phyloP scores from a whole-genome alignment of 129 eudicot genomes.

The Deinandra increscens region DNA sequence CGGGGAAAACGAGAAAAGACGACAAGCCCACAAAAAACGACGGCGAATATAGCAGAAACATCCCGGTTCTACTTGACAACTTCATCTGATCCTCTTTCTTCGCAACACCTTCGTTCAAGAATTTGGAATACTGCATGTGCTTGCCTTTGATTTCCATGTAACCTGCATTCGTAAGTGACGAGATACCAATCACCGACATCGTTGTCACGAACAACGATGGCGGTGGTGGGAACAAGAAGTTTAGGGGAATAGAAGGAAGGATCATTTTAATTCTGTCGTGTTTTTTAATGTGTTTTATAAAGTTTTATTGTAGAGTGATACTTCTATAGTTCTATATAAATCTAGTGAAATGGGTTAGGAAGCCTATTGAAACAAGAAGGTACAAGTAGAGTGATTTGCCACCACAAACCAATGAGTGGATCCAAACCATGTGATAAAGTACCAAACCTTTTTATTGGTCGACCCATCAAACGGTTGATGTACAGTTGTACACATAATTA shows the following conservation, averaged over 20 bases:
- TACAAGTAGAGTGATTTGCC: background rate
- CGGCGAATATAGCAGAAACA: constrained; percentile 45
- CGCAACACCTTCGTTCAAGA: constrained; percentile 20
- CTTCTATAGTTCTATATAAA: background rate
- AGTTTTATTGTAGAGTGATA: too few species aligned
- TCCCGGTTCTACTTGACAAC: constrained; percentile 43
- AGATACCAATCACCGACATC: constrained; percentile 24
- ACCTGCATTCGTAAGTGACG: constrained; percentile 26
- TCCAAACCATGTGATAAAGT: too few species aligned
- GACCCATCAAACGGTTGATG: too few species aligned
- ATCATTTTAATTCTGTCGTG: constrained; percentile 7
- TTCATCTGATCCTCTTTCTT: constrained; percentile 14
- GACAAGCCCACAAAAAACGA: constrained; percentile 43
- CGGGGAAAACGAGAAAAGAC: constrained; percentile 40
- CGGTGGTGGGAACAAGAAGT: constrained; percentile 36
- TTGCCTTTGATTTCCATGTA: constrained; percentile 32
- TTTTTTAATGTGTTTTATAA: background rate
- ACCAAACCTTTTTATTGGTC: too few species aligned
- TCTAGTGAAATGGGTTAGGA: background rate
- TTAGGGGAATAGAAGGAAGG: constrained; percentile 24
- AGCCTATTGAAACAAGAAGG: background rate
- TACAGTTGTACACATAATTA: too few species aligned
- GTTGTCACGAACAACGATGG: constrained; percentile 33
- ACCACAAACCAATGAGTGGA: constrained; percentile 7
- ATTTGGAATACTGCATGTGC: constrained; percentile 38